phyloP scores from a whole-genome alignment of 768 basidiomycete genomes.

The Suillus bovinus region DNA sequence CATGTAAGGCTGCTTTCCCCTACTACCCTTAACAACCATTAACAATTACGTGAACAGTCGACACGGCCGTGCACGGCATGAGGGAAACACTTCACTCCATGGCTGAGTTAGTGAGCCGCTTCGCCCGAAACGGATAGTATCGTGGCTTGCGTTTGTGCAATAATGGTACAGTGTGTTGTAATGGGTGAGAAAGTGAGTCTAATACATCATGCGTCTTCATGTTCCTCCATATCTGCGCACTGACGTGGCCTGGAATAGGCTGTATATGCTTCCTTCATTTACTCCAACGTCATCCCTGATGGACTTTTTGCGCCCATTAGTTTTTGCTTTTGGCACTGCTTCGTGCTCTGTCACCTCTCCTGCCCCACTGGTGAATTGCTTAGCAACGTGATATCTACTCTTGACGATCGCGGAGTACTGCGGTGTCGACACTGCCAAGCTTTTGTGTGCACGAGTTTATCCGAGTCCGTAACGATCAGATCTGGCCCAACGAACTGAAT shows the following conservation, averaged over 20 bases:
- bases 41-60: neutral
- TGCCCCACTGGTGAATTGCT: slow-evolving; percentile 33
- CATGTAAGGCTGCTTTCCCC: neutral
- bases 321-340: neutral
- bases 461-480: slow-evolving; percentile 66
- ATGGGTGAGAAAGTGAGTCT: neutral
- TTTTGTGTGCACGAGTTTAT: slow-evolving; percentile 49
- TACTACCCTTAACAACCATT: neutral
- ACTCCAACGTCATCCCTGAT: neutral
- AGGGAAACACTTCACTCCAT: neutral
- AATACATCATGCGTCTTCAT: neutral
- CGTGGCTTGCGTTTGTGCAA: neutral
- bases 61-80: neutral
- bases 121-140: neutral
- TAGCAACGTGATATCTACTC: neutral
- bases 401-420: slow-evolving; percentile 27
- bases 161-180: neutral
- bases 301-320: neutral
- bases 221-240: neutral
- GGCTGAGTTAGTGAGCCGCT: neutral
- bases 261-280: neutral
- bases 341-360: slow-evolving; percentile 38
- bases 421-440: slow-evolving; percentile 28
- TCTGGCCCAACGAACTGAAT: slow-evolving; percentile 66
- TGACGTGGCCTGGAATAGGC: neutral